Conservation (phyloP, 768 basidiomycete genomes). For the Leccinellum luteum region DNA sequence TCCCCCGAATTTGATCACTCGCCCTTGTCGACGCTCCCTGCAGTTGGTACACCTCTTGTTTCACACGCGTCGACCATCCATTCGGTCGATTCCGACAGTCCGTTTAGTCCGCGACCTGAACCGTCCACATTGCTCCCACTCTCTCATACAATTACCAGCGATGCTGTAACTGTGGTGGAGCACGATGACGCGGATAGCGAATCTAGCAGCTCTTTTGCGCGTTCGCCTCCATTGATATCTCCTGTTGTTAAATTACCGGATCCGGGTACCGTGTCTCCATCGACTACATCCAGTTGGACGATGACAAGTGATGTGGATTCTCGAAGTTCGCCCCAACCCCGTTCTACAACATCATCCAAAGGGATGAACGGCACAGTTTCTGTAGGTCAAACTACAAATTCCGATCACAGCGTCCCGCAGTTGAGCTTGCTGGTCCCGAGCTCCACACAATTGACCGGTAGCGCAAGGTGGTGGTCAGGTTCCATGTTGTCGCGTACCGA, state of each 20-base stretch:
- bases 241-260: constrained; percentile 30
- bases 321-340: constrained; percentile 8
- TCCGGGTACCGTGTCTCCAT: constrained; percentile 18
- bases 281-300: constrained; percentile 30
- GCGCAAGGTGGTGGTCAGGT: constrained; percentile 14
- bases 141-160: constrained; percentile 13
- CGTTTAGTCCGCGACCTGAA: constrained; percentile 32
- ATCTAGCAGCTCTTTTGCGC: constrained; percentile 24
- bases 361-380: constrained; percentile 8
- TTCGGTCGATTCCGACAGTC: constrained; percentile 18
- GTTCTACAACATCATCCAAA: constrained; percentile 9
- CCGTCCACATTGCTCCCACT: constrained; percentile 17
- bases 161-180: constrained; percentile 1
- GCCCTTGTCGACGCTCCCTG: constrained; percentile 30
- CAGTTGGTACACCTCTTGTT: constrained; percentile 29
- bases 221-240: constrained; percentile 28
- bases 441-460: constrained; percentile 7
- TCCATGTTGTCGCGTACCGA: neutral
- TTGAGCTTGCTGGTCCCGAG: constrained; percentile 30
- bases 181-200: constrained; percentile 16
- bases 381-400: constrained; percentile 2
- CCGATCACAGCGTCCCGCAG: constrained; percentile 20
- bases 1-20: constrained; percentile 27
- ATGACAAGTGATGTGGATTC: constrained; percentile 24
- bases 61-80: constrained; percentile 11